Evolutionary conservation across 2,329 filamentous ascomycete species (phyloP), one percentile per base, ranked within the genome.

Genomic region (Stagonosporopsis chrysanthemi): DNA sequence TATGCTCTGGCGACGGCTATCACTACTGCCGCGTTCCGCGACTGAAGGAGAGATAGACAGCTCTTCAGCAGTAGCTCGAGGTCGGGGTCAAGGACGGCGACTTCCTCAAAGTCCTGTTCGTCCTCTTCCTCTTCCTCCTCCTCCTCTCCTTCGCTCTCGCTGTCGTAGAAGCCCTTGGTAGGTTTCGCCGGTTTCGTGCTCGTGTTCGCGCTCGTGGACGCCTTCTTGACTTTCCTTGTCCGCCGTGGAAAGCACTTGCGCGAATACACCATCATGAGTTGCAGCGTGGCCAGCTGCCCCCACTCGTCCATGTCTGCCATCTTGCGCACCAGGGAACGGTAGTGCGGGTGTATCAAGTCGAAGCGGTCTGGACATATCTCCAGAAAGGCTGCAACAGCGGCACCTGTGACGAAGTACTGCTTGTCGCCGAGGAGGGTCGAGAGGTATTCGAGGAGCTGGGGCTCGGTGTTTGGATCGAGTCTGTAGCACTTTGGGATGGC

Each of bases 221-320:
- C 78, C 65, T 80, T 87, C 39, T 81, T 86, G 2, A 84, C 78
- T 63, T 82, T 87, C 63, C 81, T 81, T 8, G 82, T 89, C 72
- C 84, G 84, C 52, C 84, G 83, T 0, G 95, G 93, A 67, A 99
- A 99, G 75, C 92, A 97, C 72, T 86, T 90, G 52, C 95, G 86
- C 2, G 91, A 88, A 75, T 99, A 99, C 22, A 88, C 81, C 1
- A 90, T 89, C 86, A 98, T 88, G 63, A 99, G 81, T 36, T 88
- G 85, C 66, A 99, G 73, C 2, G 90, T 90, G 2, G 92, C 90
- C 51, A 98, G 77, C 78, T 99, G 95, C 39, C 92, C 90, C 95
- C 95, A 99, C 78, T 99, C 95, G 71, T 99, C 95, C 95, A 99
- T 99, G 73, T 99, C 95, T 23, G 97, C 92, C 49, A 98, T 80